Base-by-base conservation (phyloP, 208 protist genomes). In the Leishmania major region DNA sequence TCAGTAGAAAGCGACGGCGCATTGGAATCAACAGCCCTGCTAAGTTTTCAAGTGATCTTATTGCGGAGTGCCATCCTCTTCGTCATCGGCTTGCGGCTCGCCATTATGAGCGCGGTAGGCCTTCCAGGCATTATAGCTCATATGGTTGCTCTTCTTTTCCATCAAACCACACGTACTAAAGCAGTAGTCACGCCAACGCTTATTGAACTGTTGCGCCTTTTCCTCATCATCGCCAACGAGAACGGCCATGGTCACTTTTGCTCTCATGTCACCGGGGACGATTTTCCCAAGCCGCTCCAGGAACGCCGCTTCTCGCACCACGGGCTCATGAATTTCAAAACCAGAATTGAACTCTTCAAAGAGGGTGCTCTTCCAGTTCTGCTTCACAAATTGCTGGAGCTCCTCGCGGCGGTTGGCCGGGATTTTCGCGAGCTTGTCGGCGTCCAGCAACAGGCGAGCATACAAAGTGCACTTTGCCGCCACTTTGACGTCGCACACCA, bases 121-220 rank as follows among this genome's bases (percentile, higher is more conserved):
- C 40, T 82, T 77, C 83, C 83, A 82, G 69, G 83, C 69, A 5
- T 66, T 62, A 37, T 55, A 49, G 25, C 28, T 73, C 83, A 90
- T 78, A 53, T 77, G 60, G 71, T 90, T 90, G 75, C 87, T 90
- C 19, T 71, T 62, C 60, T 90, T 90, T n/a, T 84, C 72, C 17
- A 84, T 60, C 81, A 87, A 77, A 60, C 84, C 76, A 35, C 84
- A 90, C 28, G 37, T 67, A n/a, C 72, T 57, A 47, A 84, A 81
- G 62, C 78, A 85, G 57, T 70, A 90, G 25, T 74, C 67, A 8
- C 40, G 80, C 84, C 88, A 91, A 8, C 80, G 79, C 66, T 83
- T n/a, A 37, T 81, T 76, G 67, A 91, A 91, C 3, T 66, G 78
- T 19, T 76, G 64, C 13, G 82, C 88, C 49, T 91, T 91, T 60